Evolutionary conservation across 352 stramenopile species (phyloP).

Genomic region (Peronosclerospora sorghi): DNA sequence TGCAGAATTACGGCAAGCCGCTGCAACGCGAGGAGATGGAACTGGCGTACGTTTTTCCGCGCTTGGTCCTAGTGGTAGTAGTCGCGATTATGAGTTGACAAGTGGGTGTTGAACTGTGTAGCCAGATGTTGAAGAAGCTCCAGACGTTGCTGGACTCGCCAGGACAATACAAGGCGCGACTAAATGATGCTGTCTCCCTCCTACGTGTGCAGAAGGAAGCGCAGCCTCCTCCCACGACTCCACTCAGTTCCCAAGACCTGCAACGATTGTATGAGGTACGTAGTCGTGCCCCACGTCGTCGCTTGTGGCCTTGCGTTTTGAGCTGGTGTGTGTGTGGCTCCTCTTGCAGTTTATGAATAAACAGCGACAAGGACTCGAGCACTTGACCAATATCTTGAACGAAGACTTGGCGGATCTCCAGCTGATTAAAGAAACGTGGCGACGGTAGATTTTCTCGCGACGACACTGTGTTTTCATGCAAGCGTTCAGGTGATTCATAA

Average conservation of each 20-base stretch:
- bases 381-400: conserved; percentile 73
- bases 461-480: too few relatives aligned
- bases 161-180: conserved; percentile 79
- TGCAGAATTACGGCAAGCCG: conserved; percentile 79
- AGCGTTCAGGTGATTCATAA: too few relatives aligned
- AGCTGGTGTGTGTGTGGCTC: conserved; percentile 4
- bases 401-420: conserved; percentile 80
- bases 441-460: conserved; percentile 57
- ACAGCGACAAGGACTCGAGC: conserved; percentile 74
- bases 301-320: background rate
- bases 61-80: background rate
- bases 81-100: too few relatives aligned
- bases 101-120: conserved; percentile 17
- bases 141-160: conserved; percentile 67
- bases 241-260: conserved; percentile 64
- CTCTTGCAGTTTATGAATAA: conserved; percentile 64
- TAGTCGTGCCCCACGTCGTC: background rate
- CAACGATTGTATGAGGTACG: conserved; percentile 64
- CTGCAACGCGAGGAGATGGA: conserved; percentile 71
- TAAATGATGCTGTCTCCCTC: conserved; percentile 68
- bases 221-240: conserved; percentile 22
- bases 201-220: conserved; percentile 57
- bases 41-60: conserved; percentile 43
- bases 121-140: conserved; percentile 74
- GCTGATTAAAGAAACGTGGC: conserved; percentile 81